Conservation (phyloP, 345 rosid genomes). For the Rubroshorea leprosula region DNA sequence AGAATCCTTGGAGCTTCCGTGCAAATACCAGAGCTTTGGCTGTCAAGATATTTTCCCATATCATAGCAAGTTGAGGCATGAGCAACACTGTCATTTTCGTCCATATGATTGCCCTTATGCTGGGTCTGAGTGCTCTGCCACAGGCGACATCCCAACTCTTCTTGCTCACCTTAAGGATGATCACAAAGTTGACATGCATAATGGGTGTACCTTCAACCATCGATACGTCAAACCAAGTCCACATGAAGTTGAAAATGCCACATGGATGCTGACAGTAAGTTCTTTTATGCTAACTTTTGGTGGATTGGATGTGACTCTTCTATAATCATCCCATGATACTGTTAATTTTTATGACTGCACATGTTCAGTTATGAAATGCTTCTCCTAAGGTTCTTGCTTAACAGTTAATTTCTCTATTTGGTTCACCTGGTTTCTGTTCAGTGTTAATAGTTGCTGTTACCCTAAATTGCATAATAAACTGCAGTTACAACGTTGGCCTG, state of each 20-base stretch:
- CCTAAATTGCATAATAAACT: neutral
- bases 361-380: neutral
- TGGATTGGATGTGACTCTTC: too few species aligned
- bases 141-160: conserved; percentile 58
- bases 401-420: too few species aligned
- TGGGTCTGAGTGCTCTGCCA: conserved; percentile 61
- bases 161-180: conserved; percentile 71
- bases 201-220: conserved; percentile 73
- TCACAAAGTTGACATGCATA: conserved; percentile 78
- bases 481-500: too few species aligned
- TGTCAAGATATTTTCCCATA: conserved; percentile 58
- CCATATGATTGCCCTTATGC: conserved; percentile 76
- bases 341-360: too few species aligned
- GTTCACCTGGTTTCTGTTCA: too few species aligned
- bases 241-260: conserved; percentile 73
- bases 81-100: conserved; percentile 46
- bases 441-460: too few species aligned
- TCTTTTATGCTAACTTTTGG: neutral
- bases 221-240: conserved; percentile 77
- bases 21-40: conserved; percentile 50
- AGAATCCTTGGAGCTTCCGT: conserved; percentile 54
- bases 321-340: too few species aligned
- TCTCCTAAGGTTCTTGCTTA: neutral
- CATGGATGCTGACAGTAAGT: conserved; percentile 81
- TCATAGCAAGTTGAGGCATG: conserved; percentile 56